Evolutionary conservation across 192 early-diverging fungal species (phyloP).

Genomic region (Coemansia sp.): DNA sequence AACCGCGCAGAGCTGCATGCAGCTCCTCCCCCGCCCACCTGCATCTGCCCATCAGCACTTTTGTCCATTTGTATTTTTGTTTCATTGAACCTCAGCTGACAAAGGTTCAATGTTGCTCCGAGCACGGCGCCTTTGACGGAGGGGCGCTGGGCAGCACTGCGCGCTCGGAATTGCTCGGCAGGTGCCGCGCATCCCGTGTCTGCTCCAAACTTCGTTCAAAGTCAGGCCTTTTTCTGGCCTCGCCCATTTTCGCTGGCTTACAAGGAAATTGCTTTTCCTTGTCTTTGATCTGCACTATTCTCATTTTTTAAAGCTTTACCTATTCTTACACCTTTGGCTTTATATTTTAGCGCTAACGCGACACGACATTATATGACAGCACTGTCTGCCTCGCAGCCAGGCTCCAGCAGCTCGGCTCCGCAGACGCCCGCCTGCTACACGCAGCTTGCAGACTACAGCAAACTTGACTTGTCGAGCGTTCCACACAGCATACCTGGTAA

Average conservation of each 20-base stretch:
- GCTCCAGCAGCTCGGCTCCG: neutral
- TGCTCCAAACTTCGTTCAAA: neutral
- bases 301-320: too few relatives aligned
- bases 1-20: neutral
- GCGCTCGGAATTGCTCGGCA: neutral
- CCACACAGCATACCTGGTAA: slow-evolving; percentile 39
- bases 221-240: neutral
- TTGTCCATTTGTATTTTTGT: neutral
- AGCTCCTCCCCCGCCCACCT: neutral
- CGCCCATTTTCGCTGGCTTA: neutral
- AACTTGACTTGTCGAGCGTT: slow-evolving; percentile 14
- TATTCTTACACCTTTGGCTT: neutral
- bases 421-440: neutral
- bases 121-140: neutral
- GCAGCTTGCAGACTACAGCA: slow-evolving; percentile 21
- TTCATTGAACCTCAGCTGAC: neutral
- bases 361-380: neutral
- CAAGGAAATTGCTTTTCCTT: too few relatives aligned
- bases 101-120: neutral
- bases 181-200: slow-evolving; percentile 2
- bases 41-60: neutral
- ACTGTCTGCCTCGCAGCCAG: neutral
- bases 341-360: neutral
- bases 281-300: too few relatives aligned
- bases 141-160: neutral